These are phyloP conservation scores for Geranium incanum DNA, from an alignment of 441 rosid genomes.

Conservation along the genomic window DNA sequence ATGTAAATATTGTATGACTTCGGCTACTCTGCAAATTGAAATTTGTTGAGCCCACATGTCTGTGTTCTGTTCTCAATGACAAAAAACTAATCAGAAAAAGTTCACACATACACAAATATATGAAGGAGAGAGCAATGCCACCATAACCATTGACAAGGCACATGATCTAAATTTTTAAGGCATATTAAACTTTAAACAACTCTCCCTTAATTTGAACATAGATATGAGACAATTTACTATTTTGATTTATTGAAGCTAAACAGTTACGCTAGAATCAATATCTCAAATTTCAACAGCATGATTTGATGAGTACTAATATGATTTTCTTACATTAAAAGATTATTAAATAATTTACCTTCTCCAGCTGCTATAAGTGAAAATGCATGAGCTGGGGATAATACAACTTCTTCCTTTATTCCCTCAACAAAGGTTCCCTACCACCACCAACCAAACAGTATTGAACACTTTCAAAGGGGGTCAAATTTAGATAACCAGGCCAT, in stretches of 20 bases:
- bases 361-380: conserved; percentile 99
- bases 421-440: conserved; percentile 94
- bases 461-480: conserved; percentile 7
- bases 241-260: neutral
- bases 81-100: conserved; percentile 19
- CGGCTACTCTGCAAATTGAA: conserved; percentile 97
- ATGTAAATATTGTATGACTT: conserved; percentile 95
- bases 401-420: conserved; percentile 99
- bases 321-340: neutral
- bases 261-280: neutral
- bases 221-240: neutral
- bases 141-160: conserved; percentile 12
- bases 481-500: neutral
- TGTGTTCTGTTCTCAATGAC: conserved; percentile 61
- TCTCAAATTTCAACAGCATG: neutral
- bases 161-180: conserved; percentile 5
- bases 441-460: conserved; percentile 22
- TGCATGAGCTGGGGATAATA: conserved; percentile 96
- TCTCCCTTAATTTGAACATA: conserved; percentile 11
- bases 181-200: conserved; percentile 14
- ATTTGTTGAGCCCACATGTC: conserved; percentile 96
- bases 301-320: neutral
- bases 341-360: conserved; percentile 54
- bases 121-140: conserved; percentile 11
- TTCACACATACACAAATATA: neutral